Conservation (phyloP, 2,329 filamentous ascomycete genomes). For the Chrysoporthe puriensis region DNA sequence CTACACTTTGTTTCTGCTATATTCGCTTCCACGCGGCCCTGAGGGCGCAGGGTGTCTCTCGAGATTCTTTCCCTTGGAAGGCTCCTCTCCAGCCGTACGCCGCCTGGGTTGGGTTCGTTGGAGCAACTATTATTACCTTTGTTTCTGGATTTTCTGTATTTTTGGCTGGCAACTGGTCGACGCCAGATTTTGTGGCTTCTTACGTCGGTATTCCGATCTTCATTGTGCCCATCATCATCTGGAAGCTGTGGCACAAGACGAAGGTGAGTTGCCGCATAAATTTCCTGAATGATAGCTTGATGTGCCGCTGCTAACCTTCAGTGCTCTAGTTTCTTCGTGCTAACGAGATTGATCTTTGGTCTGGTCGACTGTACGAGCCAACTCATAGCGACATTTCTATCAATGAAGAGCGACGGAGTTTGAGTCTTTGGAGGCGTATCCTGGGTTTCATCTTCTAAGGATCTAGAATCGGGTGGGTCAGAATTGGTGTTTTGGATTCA, state of each 20-base stretch:
- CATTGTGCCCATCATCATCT: slow-evolving; percentile 23
- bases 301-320: slow-evolving; percentile 6
- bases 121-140: slow-evolving; percentile 47
- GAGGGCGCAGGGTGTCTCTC: slow-evolving; percentile 45
- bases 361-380: slow-evolving; percentile 42
- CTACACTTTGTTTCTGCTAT: slow-evolving; percentile 38
- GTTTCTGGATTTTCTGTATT: slow-evolving; percentile 50
- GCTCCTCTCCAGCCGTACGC: slow-evolving; percentile 42
- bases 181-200: slow-evolving; percentile 44
- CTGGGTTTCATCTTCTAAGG: slow-evolving; percentile 18
- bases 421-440: slow-evolving; percentile 22
- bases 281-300: background rate
- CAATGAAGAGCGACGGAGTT: slow-evolving; percentile 14
- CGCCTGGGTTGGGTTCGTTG: slow-evolving; percentile 48
- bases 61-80: slow-evolving; percentile 37
- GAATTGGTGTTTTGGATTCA: background rate
- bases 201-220: slow-evolving; percentile 39
- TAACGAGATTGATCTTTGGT: slow-evolving; percentile 57
- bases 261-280: slow-evolving; percentile 18
- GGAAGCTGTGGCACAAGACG: slow-evolving; percentile 26
- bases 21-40: slow-evolving; percentile 42
- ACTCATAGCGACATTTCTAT: slow-evolving; percentile 3
- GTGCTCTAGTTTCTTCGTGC: slow-evolving; percentile 18
- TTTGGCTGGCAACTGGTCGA: slow-evolving; percentile 43
- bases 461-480: background rate